Percentiles rank a stretch among this genome's conserved stretches.
These are phyloP conservation scores for Flaveria linearis DNA, from an alignment of 129 eudicot species.

Conservation along the genomic window DNA sequence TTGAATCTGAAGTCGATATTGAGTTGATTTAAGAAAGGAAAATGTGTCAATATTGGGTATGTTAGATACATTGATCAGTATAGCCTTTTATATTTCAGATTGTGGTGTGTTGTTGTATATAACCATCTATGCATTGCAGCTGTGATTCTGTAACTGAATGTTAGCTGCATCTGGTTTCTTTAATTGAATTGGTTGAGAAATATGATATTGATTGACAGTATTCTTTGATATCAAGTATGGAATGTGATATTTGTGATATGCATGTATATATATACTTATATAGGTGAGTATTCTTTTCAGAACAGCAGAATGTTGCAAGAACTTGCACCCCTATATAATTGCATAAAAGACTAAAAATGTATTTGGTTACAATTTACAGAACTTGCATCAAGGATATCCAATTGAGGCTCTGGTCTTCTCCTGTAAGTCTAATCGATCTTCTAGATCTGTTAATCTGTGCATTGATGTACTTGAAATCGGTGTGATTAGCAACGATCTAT, in stretches of 20 bases:
- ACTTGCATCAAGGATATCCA: slow-evolving; percentile 77
- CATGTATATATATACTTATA: not conserved
- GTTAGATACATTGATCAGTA: too few species aligned
- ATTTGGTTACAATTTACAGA: slow-evolving; percentile 48
- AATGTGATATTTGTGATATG: not conserved
- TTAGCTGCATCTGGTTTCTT: not conserved
- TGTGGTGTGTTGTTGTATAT: slow-evolving; percentile 4
- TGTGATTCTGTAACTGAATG: not conserved
- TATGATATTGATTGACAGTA: slow-evolving; percentile 1
- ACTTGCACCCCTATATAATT: not conserved
- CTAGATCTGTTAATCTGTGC: not conserved
- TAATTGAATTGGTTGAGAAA: not conserved
- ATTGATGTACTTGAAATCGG: not conserved
- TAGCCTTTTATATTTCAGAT: too few species aligned
- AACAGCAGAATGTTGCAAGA: too few species aligned
- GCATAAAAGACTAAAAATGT: not conserved
- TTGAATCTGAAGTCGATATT: too few species aligned
- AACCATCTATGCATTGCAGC: slow-evolving; percentile 1
- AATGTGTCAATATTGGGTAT: too few species aligned
- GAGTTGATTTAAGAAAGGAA: too few species aligned
- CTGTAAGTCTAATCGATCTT: not conserved
- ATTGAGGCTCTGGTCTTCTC: slow-evolving; percentile 49
- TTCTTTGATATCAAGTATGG: not conserved
- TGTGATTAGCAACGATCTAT: not conserved
- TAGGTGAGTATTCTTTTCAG: too few species aligned